Evolutionary conservation across 1,139 yeast genomes (phyloP), one percentile per base, ranked within the genome.

Genomic region (Debaryomyces robertsiae): DNA sequence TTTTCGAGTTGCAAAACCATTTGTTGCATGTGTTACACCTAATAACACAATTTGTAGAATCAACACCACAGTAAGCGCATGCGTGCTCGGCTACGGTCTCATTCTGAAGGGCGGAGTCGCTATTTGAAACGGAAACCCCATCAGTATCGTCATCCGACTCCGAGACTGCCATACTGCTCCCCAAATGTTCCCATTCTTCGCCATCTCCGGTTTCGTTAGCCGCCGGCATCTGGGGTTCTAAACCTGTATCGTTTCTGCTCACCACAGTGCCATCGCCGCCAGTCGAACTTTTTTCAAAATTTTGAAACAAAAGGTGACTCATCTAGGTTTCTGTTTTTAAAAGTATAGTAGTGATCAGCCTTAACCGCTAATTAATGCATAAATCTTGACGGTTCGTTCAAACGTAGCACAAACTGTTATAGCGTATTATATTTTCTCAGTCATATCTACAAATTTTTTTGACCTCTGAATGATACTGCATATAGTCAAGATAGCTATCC

Each of bases 1-100:
- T 73, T 44, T 81, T 79, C n/a, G 87, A 77, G 58, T 91, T 91
- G 66, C 98, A 91, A 60, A 91, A 91, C 97, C 97, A 91, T 58
- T 82, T 84, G 54, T 79, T 65, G 63, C 97, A 90, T 4, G 77
- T 72, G 44, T 79, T 78, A 66, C 98, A 91, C 52, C 84, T 81
- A 31, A 86, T 85, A 15, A 90, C 85, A 36, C 84, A 73, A 7
- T 79, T 63, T 0, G 89, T 76, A 4, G 79, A 65, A 48, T 82
- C 82, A 27, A 88, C 73, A 1, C 91, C 94, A 66, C 97, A 91
- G 59, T 90, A 90, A 1, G 84, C 69, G 54, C 91, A 84, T 0
- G 84, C 79, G 53, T 69, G 64, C 17, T 54, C 61, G 1, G 69
- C 63, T 13, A 55, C 40, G 10, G 25, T 18, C 17, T 29, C 38